Base-by-base conservation (phyloP, 2,329 filamentous ascomycete genomes). In the Macrophomina phaseolina region DNA sequence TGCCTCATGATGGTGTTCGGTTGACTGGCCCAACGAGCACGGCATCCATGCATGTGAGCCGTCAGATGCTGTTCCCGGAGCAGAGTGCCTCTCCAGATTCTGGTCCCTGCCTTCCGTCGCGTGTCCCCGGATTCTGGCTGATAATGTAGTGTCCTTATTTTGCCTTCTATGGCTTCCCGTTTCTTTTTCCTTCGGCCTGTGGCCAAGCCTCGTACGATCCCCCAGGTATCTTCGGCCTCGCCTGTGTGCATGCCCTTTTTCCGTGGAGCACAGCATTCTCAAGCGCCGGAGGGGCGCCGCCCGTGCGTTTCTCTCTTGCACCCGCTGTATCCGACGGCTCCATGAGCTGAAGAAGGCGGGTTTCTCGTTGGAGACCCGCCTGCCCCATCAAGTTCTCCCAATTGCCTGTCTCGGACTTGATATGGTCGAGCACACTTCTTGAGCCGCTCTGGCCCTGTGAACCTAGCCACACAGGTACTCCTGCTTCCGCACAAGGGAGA, bases 1-100 rank as follows among this genome's bases (percentile, higher is more conserved):
- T 48, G 56, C 56, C 56, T 61, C 56, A 48, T 23, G 42, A 18
- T 62, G 58, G 30, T 62, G 58, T 62, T 62, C 58, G 56, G n/a
- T 28, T 38, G 52, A 32, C 52, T 5, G 8, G 16, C 52, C 52
- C 52, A 40, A 18, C 32, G 32, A 34, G 52, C 52, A 55, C n/a
- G 16, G 18, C 52, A 55, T 23, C 32, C 12, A 30, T n/a, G 30
- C 6, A 53, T 36, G 48, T 32, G 48, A 52, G 48, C 48, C 48
- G 28, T 23, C 49, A 9, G 11, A 32, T 32, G 28, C 51, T 12
- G 6, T 6, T 55, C 18, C 53, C 38, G 12, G 36, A 11, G 9
- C 46, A 34, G 18, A 30, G 5, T 46, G 56, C 8, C 42, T 48
- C 56, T 61, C 55, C 38, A 45, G 55, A 18, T 45, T 58, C 23